Percentiles rank a stretch among this genome's conserved stretches.
phyloP scores from a whole-genome alignment of 495 filamentous ascomycete genomes.

The Aspergillus heteromorphus region DNA sequence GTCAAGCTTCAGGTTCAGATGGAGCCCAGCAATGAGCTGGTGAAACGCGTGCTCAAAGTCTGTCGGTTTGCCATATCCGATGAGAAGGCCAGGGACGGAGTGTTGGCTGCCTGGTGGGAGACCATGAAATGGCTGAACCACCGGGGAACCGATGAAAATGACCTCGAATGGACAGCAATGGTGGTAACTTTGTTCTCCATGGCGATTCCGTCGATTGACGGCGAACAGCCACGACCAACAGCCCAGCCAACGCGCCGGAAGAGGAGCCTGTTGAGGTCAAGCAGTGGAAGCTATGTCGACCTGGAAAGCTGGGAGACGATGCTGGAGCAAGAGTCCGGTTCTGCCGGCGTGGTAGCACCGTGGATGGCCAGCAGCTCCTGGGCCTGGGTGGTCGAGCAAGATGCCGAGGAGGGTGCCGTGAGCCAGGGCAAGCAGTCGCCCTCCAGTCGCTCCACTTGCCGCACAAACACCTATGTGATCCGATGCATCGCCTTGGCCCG shows the following conservation, averaged over 20 bases:
- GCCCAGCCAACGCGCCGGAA: slow-evolving; percentile 42
- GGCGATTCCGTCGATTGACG: slow-evolving; percentile 46
- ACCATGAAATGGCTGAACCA: slow-evolving; percentile 61
- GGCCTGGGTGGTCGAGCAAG: slow-evolving; percentile 66
- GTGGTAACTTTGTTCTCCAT: slow-evolving; percentile 66
- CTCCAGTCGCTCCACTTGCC: slow-evolving; percentile 39
- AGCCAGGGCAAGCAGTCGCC: slow-evolving; percentile 18
- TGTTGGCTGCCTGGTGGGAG: slow-evolving; percentile 72
- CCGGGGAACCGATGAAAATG: slow-evolving; percentile 42
- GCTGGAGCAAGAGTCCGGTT: slow-evolving; percentile 51
- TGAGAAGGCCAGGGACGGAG: slow-evolving; percentile 54
- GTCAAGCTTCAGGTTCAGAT: slow-evolving; percentile 65
- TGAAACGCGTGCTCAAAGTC: slow-evolving; percentile 52
- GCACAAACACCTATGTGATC: slow-evolving; percentile 37
- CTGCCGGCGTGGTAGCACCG: slow-evolving; percentile 48
- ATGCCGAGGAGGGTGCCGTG: slow-evolving; percentile 36
- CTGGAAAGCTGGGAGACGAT: slow-evolving; percentile 60
- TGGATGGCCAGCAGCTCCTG: slow-evolving; percentile 68
- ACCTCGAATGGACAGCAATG: slow-evolving; percentile 75
- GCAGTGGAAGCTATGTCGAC: slow-evolving; percentile 52
- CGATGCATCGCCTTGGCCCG: slow-evolving; percentile 42
- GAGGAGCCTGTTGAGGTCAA: slow-evolving; percentile 51
- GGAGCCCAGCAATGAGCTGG: slow-evolving; percentile 55
- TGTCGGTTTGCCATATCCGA: slow-evolving; percentile 59
- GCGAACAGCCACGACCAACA: slow-evolving; percentile 26